A percentile compares a stretch with the other conserved stretches of the same genome.
phyloP scores from a whole-genome alignment of 805 yeast genomes.

The Starmerella floris region DNA sequence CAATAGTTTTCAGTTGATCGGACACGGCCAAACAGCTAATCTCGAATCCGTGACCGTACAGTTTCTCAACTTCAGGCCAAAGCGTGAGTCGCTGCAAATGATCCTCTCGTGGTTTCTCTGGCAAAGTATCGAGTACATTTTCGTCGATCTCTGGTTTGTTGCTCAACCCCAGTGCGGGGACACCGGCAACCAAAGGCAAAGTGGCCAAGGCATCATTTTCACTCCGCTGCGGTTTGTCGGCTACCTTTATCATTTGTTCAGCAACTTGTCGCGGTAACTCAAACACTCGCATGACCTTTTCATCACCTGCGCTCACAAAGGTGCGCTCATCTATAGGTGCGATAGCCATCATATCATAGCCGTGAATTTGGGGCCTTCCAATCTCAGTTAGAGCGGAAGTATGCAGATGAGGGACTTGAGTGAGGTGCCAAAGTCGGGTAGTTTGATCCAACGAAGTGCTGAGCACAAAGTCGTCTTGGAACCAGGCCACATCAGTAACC shows the following conservation, averaged over 20 bases:
- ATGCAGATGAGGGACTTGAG: too few species aligned
- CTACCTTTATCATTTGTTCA: conserved; percentile 35
- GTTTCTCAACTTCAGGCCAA: conserved; percentile 89
- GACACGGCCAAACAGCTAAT: conserved; percentile 65
- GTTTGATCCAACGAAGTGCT: conserved; percentile 89
- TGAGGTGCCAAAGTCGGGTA: conserved; percentile 56
- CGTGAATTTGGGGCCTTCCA: conserved; percentile 96
- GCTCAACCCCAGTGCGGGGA: conserved; percentile 88
- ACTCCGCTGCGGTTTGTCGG: neutral
- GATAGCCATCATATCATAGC: conserved; percentile 85
- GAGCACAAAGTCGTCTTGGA: conserved; percentile 44
- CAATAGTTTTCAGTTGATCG: conserved; percentile 49
- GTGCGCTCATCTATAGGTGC: conserved; percentile 44
- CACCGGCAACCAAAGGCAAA: conserved; percentile 71
- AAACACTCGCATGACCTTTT: conserved; percentile 77
- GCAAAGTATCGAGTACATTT: conserved; percentile 27
- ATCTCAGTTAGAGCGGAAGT: conserved; percentile 59
- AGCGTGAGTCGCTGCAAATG: conserved; percentile 79
- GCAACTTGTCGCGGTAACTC: conserved; percentile 76
- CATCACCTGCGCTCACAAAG: conserved; percentile 92
- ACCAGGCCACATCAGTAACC: conserved; percentile 66
- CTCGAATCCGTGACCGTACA: conserved; percentile 97
- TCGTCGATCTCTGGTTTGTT: conserved; percentile 56
- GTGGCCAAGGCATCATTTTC: neutral
- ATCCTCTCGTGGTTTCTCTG: conserved; percentile 72